Evolutionary conservation across 2,329 filamentous ascomycete genomes (phyloP).

Genomic region (Cladophialophora yegresii): DNA sequence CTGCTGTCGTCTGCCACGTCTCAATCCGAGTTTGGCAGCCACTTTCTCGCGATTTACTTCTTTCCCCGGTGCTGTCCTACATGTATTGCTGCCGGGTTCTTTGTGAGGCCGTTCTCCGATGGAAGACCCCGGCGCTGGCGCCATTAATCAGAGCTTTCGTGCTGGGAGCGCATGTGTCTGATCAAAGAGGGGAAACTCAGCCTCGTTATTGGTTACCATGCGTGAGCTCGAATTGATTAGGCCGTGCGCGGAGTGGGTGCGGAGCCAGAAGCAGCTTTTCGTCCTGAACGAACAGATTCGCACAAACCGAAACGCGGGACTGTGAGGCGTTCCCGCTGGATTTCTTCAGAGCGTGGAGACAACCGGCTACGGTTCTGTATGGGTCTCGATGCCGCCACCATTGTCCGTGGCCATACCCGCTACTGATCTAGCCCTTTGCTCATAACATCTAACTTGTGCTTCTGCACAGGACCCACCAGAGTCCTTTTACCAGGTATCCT

Average conservation of each 20-base stretch:
- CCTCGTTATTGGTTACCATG: slow-evolving; percentile 8
- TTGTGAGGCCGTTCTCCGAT: not conserved
- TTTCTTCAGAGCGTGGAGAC: not conserved
- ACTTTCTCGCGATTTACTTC: not conserved
- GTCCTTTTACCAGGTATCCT: no score
- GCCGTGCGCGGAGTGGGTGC: not conserved
- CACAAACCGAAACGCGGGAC: not conserved
- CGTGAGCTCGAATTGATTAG: not conserved
- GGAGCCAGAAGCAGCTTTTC: not conserved
- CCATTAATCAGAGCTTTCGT: not conserved
- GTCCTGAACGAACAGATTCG: not conserved
- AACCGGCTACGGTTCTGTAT: not conserved
- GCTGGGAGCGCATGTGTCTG: not conserved
- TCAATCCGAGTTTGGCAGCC: not conserved
- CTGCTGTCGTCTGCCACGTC: not conserved
- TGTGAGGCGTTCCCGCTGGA: not conserved
- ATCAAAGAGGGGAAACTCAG: not conserved
- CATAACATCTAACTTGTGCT: not conserved
- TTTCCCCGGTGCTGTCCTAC: not conserved
- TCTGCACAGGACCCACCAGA: not conserved
- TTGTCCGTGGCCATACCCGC: not conserved
- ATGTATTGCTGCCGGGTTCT: not conserved
- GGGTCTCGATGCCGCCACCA: not conserved
- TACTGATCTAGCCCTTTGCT: not conserved
- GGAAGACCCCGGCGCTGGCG: not conserved